Evolutionary conservation across 805 yeast genomes (phyloP).

Genomic region (Metschnikowia aberdeeniae): DNA sequence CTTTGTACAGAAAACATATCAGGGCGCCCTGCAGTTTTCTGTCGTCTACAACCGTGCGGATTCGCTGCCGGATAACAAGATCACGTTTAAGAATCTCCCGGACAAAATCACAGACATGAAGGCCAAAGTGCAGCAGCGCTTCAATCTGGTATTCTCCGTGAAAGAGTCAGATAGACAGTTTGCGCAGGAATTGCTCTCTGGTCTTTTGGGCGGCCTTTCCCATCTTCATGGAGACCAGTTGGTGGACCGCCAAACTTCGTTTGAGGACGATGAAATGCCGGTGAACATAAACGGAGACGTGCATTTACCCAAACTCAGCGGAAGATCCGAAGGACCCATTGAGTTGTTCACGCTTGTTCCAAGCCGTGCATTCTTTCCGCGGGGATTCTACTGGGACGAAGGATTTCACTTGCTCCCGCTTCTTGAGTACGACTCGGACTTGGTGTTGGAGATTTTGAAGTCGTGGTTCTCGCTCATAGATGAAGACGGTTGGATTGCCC

Average conservation of each 20-base stretch:
- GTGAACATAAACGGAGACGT: constrained; percentile 27
- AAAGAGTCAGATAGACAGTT: constrained; percentile 43
- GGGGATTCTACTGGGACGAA: constrained; percentile 99
- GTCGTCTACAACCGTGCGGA: constrained; percentile 51
- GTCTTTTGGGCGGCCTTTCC: constrained; percentile 84
- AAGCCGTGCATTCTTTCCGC: constrained; percentile 88
- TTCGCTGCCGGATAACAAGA: constrained; percentile 34
- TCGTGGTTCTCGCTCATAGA: constrained; percentile 89
- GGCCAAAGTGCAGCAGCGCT: constrained; percentile 48
- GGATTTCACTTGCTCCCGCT: constrained; percentile 90
- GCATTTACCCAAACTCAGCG: constrained; percentile 37
- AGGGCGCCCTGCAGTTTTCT: constrained; percentile 74
- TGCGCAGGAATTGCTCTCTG: constrained; percentile 77
- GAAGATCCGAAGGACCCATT: constrained; percentile 68
- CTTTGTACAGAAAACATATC: constrained; percentile 68
- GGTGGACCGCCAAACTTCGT: constrained; percentile 67
- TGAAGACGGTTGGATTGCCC: constrained; percentile 92
- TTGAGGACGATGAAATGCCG: constrained; percentile 68
- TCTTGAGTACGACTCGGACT: constrained; percentile 75
- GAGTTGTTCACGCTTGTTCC: constrained; percentile 84
- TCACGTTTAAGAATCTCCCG: constrained; percentile 36
- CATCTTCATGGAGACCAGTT: constrained; percentile 80
- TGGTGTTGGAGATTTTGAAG: constrained; percentile 71
- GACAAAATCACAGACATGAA: constrained; percentile 29
- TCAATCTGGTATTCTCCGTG: constrained; percentile 47